Conservation (phyloP, 2,329 filamentous ascomycete species). For the Hysterium pulicare region DNA sequence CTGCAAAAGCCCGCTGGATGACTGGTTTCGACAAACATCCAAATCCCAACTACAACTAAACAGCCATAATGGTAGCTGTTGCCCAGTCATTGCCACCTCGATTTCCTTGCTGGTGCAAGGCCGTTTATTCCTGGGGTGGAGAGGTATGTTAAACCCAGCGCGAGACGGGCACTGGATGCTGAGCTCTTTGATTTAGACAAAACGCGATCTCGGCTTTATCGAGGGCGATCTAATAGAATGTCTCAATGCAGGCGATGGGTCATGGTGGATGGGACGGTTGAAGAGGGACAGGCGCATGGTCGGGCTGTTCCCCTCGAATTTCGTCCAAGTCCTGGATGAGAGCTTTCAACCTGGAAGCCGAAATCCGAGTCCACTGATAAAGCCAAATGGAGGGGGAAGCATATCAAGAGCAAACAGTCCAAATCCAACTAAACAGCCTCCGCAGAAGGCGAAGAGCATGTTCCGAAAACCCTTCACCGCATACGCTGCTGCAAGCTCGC, state of each 20-base stretch:
- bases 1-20: too few species aligned
- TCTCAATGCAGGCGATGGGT: conserved; percentile 93
- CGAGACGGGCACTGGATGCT: conserved; percentile 11
- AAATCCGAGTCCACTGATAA: conserved; percentile 49
- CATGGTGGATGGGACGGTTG: conserved; percentile 96
- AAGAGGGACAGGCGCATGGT: conserved; percentile 86
- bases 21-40: too few species aligned
- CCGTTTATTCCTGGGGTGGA: conserved; percentile 90
- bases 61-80: conserved; percentile 41
- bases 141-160: conserved; percentile 51
- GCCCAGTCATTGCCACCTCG: conserved; percentile 62
- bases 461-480: conserved; percentile 64
- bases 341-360: conserved; percentile 73
- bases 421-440: conserved; percentile 51
- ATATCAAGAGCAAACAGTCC: conserved; percentile 52
- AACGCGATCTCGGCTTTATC: conserved; percentile 92
- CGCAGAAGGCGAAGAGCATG: conserved; percentile 52
- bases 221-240: conserved; percentile 98
- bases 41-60: too few species aligned
- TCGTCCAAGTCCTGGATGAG: conserved; percentile 84
- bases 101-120: conserved; percentile 89
- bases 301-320: conserved; percentile 94
- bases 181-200: conserved; percentile 53
- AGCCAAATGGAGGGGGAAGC: conserved; percentile 34
- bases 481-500: conserved; percentile 47